Base-by-base conservation (phyloP, 768 basidiomycete genomes). In the Rubroboletus satanas region DNA sequence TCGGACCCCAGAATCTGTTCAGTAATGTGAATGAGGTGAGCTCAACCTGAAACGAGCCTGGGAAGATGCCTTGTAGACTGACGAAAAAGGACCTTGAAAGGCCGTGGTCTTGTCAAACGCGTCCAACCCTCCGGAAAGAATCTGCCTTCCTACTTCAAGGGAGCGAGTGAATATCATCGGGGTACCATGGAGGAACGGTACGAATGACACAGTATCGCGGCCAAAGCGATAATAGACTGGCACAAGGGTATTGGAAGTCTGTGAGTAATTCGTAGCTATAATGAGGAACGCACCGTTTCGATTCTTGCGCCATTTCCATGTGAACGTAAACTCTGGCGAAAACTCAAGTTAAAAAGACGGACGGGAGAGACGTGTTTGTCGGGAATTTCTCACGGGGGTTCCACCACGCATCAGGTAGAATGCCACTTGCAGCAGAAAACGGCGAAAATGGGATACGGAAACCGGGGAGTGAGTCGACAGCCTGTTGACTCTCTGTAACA, bases 1-100 rank as follows among this genome's bases (percentile, higher is more conserved):
- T 64, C 10, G 63, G 62, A 38, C 62, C 63, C 62, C 63, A 64
- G 23, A 51, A 64, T 35, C 62, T 64, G 28, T 46, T 41, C 18
- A 4, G 14, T 4, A 18, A 37, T 9, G 0, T 11, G 33, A 12
- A 14, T 11, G n/a, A 33, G 5, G 23, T 52, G 33, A 52, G 36
- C 1, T 7, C 10, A 10, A 49, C 18, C 17, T 47, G 33, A 7
- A 26, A 11, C 23, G 10, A 5, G 46, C 23, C 21, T 33, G 0
- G 10, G 2, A 4, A 26, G 11, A 32, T 26, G 6, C 5, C 15
- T 7, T 8, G 18, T 33, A 29, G 37, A 54, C 55, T 56, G 21
- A 56, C 55, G 23, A 26, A 37, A 56, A 36, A 28, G 28, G 37
- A 33, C 39, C 44, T 12, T 32, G 4, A 51, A 51, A 10, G 38